Evolutionary conservation across 2,329 filamentous ascomycete species (phyloP).

Genomic region (Claviceps purpurea): DNA sequence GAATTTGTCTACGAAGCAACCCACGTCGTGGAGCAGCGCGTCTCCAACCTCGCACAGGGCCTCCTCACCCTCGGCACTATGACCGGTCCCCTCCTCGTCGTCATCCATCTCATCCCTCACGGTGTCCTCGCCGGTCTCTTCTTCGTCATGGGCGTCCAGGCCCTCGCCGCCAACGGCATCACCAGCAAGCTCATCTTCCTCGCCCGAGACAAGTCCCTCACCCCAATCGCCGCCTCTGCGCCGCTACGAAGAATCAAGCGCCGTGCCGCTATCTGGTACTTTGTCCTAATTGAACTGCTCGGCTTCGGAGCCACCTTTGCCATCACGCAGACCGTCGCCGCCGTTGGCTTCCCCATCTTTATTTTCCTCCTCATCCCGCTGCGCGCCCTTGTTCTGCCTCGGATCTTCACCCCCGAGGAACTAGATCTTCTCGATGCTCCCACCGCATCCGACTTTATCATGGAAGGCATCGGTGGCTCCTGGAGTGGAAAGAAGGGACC

Average conservation of each 20-base stretch:
- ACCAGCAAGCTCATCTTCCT: constrained; percentile 63
- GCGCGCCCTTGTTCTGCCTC: constrained; percentile 49
- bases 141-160: constrained; percentile 75
- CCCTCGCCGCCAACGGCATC: constrained; percentile 63
- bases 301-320: constrained; percentile 70
- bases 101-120: constrained; percentile 66
- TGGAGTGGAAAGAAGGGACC: constrained; percentile 26
- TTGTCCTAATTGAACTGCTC: constrained; percentile 53
- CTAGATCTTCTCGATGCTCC: constrained; percentile 54
- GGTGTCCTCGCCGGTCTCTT: constrained; percentile 70
- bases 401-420: constrained; percentile 46
- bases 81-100: constrained; percentile 58
- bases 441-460: constrained; percentile 61
- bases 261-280: constrained; percentile 55
- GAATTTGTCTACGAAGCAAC: constrained; percentile 37
- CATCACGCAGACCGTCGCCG: constrained; percentile 71
- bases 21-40: constrained; percentile 64
- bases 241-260: constrained; percentile 49
- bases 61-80: constrained; percentile 68
- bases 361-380: constrained; percentile 57
- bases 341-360: constrained; percentile 67
- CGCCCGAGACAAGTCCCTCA: constrained; percentile 49
- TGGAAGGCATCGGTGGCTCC: constrained; percentile 59
- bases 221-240: constrained; percentile 31
- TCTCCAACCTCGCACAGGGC: constrained; percentile 67